Evolutionary conservation across 306 rosid species (phyloP), one percentile per base, ranked within the genome.

Genomic region (Amphicarpaea edgeworthii): DNA sequence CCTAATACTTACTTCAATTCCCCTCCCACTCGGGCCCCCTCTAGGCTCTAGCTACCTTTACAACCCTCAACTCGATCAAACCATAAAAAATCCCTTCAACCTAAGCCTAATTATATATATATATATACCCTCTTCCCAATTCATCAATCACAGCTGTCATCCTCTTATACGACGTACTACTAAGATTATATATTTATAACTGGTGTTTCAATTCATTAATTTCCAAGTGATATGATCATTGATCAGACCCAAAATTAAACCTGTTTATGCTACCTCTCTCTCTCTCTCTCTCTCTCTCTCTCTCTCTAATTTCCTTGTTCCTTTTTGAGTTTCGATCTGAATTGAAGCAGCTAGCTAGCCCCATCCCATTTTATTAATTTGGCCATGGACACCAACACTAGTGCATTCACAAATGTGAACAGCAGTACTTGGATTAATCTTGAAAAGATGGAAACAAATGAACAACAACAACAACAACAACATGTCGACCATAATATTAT

Each of bases 401-500:
- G 74, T 34, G 41, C 79, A 73, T 73, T 73, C 73, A 66, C 83
- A 73, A 78, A 79, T 59, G 68, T 58, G 71, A 50, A 53, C 73
- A 74, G n/a, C 86, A 74, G n/a, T 85, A 30, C 74, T 75, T 88
- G 91, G 87, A 77, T n/a, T n/a, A n/a, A 82, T 71, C 76, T 82
- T 15, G 76, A 85, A 42, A 81, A 79, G 26, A 79, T 75, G 72
- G 69, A 69, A 51, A 47, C 74, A 50, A 77, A 85, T 62, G 83
- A 78, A 21, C 71, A 17, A 20, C 69, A 64, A 8, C 85, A 65
- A 8, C 28, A 78, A 16, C 70, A 16, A 10, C 70, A 65, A 4
- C 84, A 66, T 11, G 57, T 38, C 40, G 57, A 45, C 41, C 71
- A 50, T 53, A 34, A 34, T 34, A 32, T 41, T 7, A 67, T 63